A percentile compares a stretch with the other conserved stretches of the same genome.
Evolutionary conservation across 2,329 filamentous ascomycete genomes (phyloP).

Genomic region (Periconia macrospinosa): DNA sequence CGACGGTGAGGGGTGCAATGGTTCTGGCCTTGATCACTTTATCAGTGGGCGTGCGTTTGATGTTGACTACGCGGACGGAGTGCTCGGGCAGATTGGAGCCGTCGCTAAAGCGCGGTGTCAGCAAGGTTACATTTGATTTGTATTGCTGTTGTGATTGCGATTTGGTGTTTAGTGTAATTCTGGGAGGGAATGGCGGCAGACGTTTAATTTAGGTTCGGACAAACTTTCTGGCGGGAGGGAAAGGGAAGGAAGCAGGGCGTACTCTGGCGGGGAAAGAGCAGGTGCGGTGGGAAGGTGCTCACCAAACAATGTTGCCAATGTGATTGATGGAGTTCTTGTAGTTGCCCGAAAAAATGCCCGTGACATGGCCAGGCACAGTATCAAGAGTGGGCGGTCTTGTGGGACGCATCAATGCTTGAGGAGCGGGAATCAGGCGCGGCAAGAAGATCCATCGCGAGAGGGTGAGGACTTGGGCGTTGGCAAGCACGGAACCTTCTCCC

Average conservation of each 20-base stretch:
- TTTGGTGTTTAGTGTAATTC: too few relatives aligned
- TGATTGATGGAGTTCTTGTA: conserved; percentile 51
- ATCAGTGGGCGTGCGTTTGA: conserved; percentile 34
- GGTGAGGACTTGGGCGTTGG: conserved; percentile 54
- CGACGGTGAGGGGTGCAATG: conserved; percentile 49
- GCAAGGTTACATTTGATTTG: too few relatives aligned
- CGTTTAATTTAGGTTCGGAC: too few relatives aligned
- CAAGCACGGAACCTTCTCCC: conserved; percentile 54
- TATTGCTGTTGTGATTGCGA: too few relatives aligned
- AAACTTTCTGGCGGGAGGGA: not conserved
- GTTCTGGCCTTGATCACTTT: conserved; percentile 47
- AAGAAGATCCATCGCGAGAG: conserved; percentile 54
- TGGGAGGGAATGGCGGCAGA: too few relatives aligned
- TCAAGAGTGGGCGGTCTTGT: conserved; percentile 48
- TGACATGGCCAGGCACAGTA: conserved; percentile 44
- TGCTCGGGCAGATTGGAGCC: conserved; percentile 39
- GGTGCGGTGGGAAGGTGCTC: conserved; percentile 15
- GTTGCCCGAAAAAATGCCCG: conserved; percentile 53
- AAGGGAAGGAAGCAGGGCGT: too few relatives aligned
- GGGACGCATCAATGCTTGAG: conserved; percentile 53
- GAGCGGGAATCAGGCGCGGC: conserved; percentile 54
- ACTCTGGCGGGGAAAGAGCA: too few relatives aligned
- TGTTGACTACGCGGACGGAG: conserved; percentile 46
- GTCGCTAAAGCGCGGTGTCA: conserved; percentile 24
- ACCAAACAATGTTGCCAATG: conserved; percentile 53